Conservation (phyloP, 176 grass and related monocot species). For the Phoenix roebelenii region DNA sequence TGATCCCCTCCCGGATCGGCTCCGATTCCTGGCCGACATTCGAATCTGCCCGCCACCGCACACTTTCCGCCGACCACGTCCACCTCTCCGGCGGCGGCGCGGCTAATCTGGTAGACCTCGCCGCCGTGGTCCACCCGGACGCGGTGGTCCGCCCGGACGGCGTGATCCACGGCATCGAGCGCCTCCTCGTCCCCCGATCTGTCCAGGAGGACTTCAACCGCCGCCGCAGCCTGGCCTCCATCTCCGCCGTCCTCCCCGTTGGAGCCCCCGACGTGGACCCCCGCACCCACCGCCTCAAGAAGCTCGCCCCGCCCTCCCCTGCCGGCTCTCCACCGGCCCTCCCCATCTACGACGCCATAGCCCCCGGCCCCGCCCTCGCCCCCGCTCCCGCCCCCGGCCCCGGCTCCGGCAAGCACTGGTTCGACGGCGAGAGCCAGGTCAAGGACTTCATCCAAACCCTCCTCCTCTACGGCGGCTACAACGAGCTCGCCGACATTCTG, state of each 20-base stretch:
- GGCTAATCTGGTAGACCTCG: constrained; percentile 18
- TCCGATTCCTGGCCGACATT: background rate
- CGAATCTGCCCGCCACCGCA: constrained; percentile 15
- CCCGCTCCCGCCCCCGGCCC: constrained; percentile 38
- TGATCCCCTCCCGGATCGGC: constrained; percentile 38
- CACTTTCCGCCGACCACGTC: constrained; percentile 43
- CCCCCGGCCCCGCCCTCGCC: constrained; percentile 46
- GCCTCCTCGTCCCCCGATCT: constrained; percentile 43
- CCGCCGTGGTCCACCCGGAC: constrained; percentile 27
- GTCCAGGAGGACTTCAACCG: constrained; percentile 90
- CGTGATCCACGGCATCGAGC: constrained; percentile 64
- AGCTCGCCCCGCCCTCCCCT: constrained; percentile 37
- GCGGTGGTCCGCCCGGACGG: constrained; percentile 50
- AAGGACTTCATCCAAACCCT: constrained; percentile 86
- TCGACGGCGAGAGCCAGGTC: constrained; percentile 77
- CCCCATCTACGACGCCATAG: constrained; percentile 56
- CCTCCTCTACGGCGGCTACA: constrained; percentile 78
- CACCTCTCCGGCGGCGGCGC: background rate
- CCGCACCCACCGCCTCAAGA: constrained; percentile 59
- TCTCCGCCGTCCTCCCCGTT: constrained; percentile 41
- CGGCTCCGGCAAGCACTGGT: constrained; percentile 45
- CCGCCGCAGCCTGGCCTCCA: constrained; percentile 51
- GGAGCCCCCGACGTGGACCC: constrained; percentile 67
- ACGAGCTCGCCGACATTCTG: constrained; percentile 79
- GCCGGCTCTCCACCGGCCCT: constrained; percentile 38